phyloP scores from a whole-genome alignment of 1,284 basidiomycete species.

The Leccinum olivaceoglutinosum region DNA sequence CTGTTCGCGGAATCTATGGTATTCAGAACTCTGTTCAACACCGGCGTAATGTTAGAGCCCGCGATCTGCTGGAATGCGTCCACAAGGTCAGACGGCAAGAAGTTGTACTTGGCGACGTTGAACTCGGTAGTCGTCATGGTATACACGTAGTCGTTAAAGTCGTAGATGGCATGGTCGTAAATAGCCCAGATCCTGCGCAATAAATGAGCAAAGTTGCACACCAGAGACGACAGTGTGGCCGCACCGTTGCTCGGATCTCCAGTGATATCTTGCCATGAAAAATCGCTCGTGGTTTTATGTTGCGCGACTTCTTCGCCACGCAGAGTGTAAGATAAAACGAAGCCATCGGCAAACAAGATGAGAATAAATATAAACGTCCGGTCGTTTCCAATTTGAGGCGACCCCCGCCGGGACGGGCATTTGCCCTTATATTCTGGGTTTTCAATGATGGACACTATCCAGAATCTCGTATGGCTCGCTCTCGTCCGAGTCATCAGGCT shows the following conservation, averaged over 20 bases:
- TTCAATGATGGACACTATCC: conserved; percentile 88
- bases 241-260: conserved; percentile 60
- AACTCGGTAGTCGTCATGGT: no score
- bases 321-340: conserved; percentile 90
- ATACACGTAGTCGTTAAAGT: no score
- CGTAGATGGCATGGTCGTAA: conserved; percentile 53
- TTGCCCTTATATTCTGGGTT: conserved; percentile 97
- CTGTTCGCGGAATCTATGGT: no score
- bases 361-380: conserved; percentile 64
- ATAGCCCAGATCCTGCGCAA: conserved; percentile 71
- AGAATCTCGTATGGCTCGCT: conserved; percentile 86
- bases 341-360: conserved; percentile 80
- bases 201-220: conserved; percentile 6
- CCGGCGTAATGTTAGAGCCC: no score
- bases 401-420: conserved; percentile 89
- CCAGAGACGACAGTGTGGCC: conserved; percentile 67
- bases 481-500: conserved; percentile 71
- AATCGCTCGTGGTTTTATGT: conserved; percentile 71
- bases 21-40: no score
- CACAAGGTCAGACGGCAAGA: no score
- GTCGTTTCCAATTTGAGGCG: conserved; percentile 22
- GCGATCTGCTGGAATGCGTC: no score
- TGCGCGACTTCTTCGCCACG: conserved; percentile 79
- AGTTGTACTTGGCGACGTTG: no score
- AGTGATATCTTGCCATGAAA: conserved; percentile 78